A percentile compares a stretch with the other conserved stretches of the same genome.
These are phyloP conservation scores for Elongisporangium undulatum DNA, from an alignment of 352 stramenopile genomes.

Conservation along the genomic window DNA sequence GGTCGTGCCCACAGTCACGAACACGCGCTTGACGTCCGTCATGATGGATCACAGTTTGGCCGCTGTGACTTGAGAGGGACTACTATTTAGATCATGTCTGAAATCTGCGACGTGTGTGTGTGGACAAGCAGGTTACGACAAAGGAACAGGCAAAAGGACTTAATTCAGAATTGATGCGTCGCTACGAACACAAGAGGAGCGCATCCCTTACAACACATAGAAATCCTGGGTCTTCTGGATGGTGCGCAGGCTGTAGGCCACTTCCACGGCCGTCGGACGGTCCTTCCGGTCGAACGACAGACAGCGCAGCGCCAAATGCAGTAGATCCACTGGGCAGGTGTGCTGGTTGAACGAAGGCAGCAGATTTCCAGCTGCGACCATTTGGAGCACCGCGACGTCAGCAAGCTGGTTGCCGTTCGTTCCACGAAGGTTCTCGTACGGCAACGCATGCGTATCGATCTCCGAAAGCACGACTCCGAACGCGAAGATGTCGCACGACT, in stretches of 20 bases:
- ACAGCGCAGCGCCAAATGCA: constrained; percentile 33
- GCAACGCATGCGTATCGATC: constrained; percentile 54
- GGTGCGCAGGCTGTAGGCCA: constrained; percentile 41
- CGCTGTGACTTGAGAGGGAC: constrained; percentile 1
- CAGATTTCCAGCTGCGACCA: constrained; percentile 38
- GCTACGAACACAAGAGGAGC: background rate
- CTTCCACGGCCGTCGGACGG: constrained; percentile 41
- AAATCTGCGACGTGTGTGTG: background rate
- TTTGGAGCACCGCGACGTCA: constrained; percentile 47
- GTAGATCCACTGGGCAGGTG: constrained; percentile 32
- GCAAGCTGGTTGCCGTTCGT: constrained; percentile 22
- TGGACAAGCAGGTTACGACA: too few relatives aligned
- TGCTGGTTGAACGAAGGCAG: constrained; percentile 28
- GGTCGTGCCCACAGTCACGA: constrained; percentile 94
- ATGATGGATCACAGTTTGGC: constrained; percentile 43
- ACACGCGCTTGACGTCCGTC: constrained; percentile 51
- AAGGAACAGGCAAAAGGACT: too few relatives aligned
- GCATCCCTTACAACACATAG: constrained; percentile 10
- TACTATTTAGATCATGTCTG: background rate
- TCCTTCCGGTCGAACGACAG: constrained; percentile 26
- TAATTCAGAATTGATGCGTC: background rate
- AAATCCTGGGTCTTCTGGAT: constrained; percentile 28
- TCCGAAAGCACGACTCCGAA: constrained; percentile 53
- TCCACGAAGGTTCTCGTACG: constrained; percentile 35
- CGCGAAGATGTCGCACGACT: constrained; percentile 42